phyloP scores from a whole-genome alignment of 2,329 filamentous ascomycete genomes.

The Monosporascus sp. region DNA sequence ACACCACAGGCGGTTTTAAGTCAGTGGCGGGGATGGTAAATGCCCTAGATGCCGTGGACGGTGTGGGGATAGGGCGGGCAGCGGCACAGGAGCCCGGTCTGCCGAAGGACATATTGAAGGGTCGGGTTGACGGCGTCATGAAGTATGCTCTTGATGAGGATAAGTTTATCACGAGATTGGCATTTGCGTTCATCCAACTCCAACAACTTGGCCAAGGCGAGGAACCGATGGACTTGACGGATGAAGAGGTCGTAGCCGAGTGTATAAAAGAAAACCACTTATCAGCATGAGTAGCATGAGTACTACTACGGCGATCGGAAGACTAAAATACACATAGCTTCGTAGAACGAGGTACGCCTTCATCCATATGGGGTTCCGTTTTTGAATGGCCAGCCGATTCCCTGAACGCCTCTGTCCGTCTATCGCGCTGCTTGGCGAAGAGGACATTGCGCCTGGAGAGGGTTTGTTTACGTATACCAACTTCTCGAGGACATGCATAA shows the following conservation, averaged over 20 bases:
- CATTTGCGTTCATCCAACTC: constrained; percentile 43
- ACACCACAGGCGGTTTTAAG: constrained; percentile 49
- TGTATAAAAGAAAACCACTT: not conserved
- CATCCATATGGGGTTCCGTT: no score
- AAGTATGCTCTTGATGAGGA: constrained; percentile 40
- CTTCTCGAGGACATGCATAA: no score
- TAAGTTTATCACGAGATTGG: constrained; percentile 39
- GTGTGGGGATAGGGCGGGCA: constrained; percentile 49
- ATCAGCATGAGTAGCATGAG: no score
- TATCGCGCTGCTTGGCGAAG: no score
- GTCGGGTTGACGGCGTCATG: constrained; percentile 43
- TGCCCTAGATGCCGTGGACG: constrained; percentile 47
- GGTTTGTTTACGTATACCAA: no score
- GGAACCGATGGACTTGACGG: constrained; percentile 31
- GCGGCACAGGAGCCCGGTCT: constrained; percentile 43
- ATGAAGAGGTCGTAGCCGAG: constrained; percentile 12
- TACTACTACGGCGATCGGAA: no score
- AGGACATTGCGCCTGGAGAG: no score
- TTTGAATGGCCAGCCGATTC: no score
- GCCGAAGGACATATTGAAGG: constrained; percentile 38
- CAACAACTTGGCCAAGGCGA: constrained; percentile 13
- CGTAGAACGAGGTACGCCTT: no score
- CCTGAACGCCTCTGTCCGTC: no score
- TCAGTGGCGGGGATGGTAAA: constrained; percentile 47
- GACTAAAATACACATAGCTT: no score